Conservation (phyloP, 306 rosid genomes). For the Crotalaria pallida region DNA sequence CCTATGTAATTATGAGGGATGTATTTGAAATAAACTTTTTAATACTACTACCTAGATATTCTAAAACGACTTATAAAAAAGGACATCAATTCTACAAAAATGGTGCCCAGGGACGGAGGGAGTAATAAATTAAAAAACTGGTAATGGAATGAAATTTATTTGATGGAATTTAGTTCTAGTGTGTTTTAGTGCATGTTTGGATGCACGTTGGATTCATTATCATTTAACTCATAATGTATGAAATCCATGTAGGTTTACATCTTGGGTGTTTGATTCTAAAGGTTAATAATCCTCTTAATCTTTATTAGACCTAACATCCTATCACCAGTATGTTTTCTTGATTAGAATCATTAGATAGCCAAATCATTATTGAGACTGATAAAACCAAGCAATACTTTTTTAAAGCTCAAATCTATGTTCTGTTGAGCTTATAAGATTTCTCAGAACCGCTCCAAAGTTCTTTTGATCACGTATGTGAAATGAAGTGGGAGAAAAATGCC, state of each 20-base stretch:
- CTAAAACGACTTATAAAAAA: too few relatives aligned
- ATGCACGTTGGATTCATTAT: too few relatives aligned
- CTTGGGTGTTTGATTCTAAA: neutral
- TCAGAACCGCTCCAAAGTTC: neutral
- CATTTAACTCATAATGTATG: neutral
- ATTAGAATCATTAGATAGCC: neutral
- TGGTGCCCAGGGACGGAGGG: too few relatives aligned
- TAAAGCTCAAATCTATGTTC: neutral
- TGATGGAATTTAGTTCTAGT: neutral
- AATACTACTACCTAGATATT: too few relatives aligned
- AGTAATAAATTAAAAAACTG: too few relatives aligned
- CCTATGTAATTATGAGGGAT: too few relatives aligned
- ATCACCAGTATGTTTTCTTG: neutral
- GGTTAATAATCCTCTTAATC: too few relatives aligned
- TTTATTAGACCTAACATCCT: too few relatives aligned
- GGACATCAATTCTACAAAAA: too few relatives aligned
- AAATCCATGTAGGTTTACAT: neutral
- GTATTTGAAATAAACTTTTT: too few relatives aligned
- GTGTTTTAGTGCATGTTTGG: too few relatives aligned
- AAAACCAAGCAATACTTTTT: neutral
- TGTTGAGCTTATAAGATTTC: neutral
- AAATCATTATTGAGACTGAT: neutral
- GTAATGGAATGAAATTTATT: neutral
- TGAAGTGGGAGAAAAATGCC: neutral
- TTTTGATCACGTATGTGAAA: neutral